Evolutionary conservation across 2,329 filamentous ascomycete species (phyloP), one percentile per base, ranked within the genome.

Genomic region (Sarocladium strictum): DNA sequence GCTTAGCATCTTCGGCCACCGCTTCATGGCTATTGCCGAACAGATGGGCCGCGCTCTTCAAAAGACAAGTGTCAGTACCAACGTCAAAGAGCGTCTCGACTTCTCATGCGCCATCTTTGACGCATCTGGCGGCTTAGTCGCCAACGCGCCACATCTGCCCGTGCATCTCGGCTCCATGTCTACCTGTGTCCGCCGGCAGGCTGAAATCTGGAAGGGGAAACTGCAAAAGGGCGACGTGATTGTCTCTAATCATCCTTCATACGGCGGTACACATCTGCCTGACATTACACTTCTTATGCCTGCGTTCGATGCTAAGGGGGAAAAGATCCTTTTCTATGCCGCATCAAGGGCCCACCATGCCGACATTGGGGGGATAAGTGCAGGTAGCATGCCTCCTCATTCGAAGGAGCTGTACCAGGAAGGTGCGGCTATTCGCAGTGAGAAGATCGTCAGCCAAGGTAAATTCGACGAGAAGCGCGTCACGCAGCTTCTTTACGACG

Each of bases 1-100:
- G 72, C 76, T 93, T 3, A 88, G 84, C 60, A 88, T 93, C 55
- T 92, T 93, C 62, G 87, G 86, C 0, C 87, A 92, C 66, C 79
- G 89, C 6, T 93, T 93, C 71, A 92, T 93, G 89, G 85, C 86
- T 2, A 90, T 92, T 60, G 89, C 89, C 1, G 89, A 93, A 66
- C 88, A 92, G 63, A 92, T 92, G 89, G 88, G 89, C 1, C 77
- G 87, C 47, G 85, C 86, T 11, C 69, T 93, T 24, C 88, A 93
- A 64, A 92, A 92, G 72, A 91, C 87, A 0, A 87, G 85, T 61
- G 86, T 92, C 47, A 88, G 83, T 60, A 90, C 86, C 1, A 93
- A 93, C 60, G 87, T 93, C 64, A 88, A 94, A 61, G 89, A 93
- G 63, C 79, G 89, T 11, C 77, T 93, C 3, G 89, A 93, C 65